Evolutionary conservation across 1,139 yeast species (phyloP).

Genomic region (Lodderomyces orthopsilosis): DNA sequence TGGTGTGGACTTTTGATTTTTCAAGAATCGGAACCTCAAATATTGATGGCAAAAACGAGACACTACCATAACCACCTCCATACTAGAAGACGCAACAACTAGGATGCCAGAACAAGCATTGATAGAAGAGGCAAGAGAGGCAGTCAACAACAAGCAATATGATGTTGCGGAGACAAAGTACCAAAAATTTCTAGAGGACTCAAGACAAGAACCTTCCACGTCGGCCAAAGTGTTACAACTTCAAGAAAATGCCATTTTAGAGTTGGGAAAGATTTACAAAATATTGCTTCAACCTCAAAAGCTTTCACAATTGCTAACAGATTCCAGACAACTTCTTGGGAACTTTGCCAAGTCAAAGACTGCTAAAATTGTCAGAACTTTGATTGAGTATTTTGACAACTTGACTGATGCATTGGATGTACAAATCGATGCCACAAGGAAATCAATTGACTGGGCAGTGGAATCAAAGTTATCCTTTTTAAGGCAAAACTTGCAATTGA

Average conservation of each 20-base stretch:
- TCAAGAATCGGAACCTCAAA: too few species aligned
- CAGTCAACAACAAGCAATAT: constrained; percentile 47
- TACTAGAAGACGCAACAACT: background rate
- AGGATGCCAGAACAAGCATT: constrained; percentile 15
- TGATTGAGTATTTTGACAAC: constrained; percentile 75
- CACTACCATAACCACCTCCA: background rate
- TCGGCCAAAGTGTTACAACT: constrained; percentile 31
- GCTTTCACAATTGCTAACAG: constrained; percentile 61
- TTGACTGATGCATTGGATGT: constrained; percentile 67
- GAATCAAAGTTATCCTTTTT: constrained; percentile 81
- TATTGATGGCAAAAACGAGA: background rate
- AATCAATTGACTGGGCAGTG: constrained; percentile 85
- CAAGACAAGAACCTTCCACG: constrained; percentile 34
- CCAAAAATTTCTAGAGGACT: constrained; percentile 36
- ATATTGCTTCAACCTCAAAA: constrained; percentile 42
- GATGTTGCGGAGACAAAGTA: constrained; percentile 59
- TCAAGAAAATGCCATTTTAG: constrained; percentile 63
- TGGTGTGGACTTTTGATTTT: too few species aligned
- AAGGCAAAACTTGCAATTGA: constrained; percentile 83
- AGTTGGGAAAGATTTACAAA: constrained; percentile 60
- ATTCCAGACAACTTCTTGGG: constrained; percentile 67
- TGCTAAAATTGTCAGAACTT: constrained; percentile 75
- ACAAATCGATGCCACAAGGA: constrained; percentile 73
- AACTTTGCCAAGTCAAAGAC: constrained; percentile 90
- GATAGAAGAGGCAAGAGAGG: constrained; percentile 56